Evolutionary conservation across 495 filamentous ascomycete species (phyloP).

Genomic region (Pyrenula aspistea): DNA sequence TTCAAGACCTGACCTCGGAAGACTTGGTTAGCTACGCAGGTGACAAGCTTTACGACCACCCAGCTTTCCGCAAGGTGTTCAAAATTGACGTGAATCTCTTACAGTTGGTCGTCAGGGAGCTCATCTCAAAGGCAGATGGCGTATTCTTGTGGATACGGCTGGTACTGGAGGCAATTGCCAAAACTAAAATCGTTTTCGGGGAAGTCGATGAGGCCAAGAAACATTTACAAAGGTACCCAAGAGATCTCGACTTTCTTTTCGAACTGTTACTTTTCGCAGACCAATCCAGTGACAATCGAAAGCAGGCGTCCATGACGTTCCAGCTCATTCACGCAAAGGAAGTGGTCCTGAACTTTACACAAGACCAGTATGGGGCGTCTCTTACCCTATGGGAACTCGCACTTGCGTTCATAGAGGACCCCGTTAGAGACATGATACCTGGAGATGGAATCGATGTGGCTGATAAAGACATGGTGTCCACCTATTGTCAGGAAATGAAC

Average conservation of each 20-base stretch:
- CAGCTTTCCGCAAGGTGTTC: neutral
- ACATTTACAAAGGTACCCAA: neutral
- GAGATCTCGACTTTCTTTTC: neutral
- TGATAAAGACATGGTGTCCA: neutral
- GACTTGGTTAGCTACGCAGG: slow-evolving; percentile 19
- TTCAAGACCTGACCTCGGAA: slow-evolving; percentile 17
- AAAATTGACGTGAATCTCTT: neutral
- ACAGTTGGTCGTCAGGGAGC: slow-evolving; percentile 2
- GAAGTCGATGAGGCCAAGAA: neutral
- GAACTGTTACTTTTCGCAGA: neutral
- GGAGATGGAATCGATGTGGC: neutral
- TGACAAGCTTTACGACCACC: slow-evolving; percentile 12
- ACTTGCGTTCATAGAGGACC: slow-evolving; percentile 2
- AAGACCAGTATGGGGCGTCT: slow-evolving; percentile 3
- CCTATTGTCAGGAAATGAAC: neutral
- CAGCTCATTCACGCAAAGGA: slow-evolving; percentile 7
- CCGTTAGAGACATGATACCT: slow-evolving; percentile 1
- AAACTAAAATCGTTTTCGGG: neutral
- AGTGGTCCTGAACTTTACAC: slow-evolving; percentile 4
- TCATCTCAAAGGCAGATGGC: slow-evolving; percentile 16
- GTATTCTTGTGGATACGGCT: slow-evolving; percentile 31
- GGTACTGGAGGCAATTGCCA: slow-evolving; percentile 10
- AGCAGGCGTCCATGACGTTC: slow-evolving; percentile 3
- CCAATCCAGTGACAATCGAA: neutral
- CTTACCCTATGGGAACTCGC: slow-evolving; percentile 9